A percentile compares a stretch with the other conserved stretches of the same genome.
phyloP scores from a whole-genome alignment of 2,329 filamentous ascomycete genomes.

The Tolypocladium tropicale region DNA sequence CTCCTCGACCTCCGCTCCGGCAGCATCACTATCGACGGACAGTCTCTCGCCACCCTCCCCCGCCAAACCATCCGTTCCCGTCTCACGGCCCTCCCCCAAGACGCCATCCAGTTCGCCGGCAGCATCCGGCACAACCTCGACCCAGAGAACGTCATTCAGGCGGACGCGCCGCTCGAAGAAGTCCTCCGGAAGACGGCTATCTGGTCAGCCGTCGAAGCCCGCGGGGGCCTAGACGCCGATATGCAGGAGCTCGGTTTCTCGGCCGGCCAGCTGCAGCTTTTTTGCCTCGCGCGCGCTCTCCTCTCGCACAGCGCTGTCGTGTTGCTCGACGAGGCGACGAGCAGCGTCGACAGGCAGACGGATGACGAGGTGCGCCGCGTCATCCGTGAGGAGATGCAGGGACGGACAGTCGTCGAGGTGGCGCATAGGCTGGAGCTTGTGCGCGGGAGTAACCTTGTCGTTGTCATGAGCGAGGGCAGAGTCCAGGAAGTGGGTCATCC shows the following conservation, averaged over 20 bases:
- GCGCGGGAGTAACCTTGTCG: conserved; percentile 14
- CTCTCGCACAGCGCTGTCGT: conserved; percentile 18
- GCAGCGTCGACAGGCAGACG: conserved; percentile 18
- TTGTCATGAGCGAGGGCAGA: conserved; percentile 17
- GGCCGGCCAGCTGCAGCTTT: conserved; percentile 35
- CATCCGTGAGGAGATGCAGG: conserved; percentile 10
- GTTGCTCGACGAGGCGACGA: conserved; percentile 19
- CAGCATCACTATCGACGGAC: conserved; percentile 30
- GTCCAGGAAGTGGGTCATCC: conserved; percentile 16
- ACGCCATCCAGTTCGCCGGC: conserved; percentile 34
- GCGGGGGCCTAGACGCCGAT: conserved; percentile 11
- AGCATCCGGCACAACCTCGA: conserved; percentile 37
- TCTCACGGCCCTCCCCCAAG: conserved; percentile 37
- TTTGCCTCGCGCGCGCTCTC: conserved; percentile 35
- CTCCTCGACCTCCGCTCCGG: conserved; percentile 30
- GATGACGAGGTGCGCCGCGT: conserved; percentile 14
- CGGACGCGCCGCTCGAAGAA: conserved; percentile 27
- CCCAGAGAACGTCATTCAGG: conserved; percentile 18
- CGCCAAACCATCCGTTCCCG: conserved; percentile 30
- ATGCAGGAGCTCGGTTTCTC: conserved; percentile 24
- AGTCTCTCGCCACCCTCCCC: conserved; percentile 28
- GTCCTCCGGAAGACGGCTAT: conserved; percentile 32
- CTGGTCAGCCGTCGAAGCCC: conserved; percentile 23
- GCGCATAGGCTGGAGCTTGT: conserved; percentile 18
- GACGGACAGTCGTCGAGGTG: conserved; percentile 17